Evolutionary conservation across 192 early-diverging fungal species (phyloP), one percentile per base, ranked within the genome.

Genomic region (Jimgerdemannia lactiflua): DNA sequence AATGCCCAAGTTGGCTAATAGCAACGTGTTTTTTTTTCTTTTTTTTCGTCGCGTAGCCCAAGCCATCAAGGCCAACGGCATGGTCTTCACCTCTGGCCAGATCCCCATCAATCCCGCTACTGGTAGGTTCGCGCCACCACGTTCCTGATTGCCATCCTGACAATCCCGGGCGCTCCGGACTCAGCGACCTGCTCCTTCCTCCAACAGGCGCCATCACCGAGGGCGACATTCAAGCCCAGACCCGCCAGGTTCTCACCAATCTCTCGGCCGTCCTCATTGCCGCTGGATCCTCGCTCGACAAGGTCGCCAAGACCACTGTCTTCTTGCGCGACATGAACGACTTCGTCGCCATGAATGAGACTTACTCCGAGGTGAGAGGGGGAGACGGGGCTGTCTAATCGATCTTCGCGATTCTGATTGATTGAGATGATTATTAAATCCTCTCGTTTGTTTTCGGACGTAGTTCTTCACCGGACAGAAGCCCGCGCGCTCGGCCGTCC

Each of bases 261-360:
- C 85, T 97, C 70, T 77, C 87, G 75, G 92, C 92, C 7, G 91
- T 98, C 67, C 85, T 98, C 39, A 88, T 91, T 79, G 94, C 87
- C 9, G 86, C 91, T 42, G 87, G 92, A 73, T 91, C 94, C 72
- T 89, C 89, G 63, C 87, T 98, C 44, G 86, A 91, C 67, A 89
- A 93, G 75, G 92, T 97, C 14, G 90, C 96, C 81, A 98, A 98
- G 88, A 94, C 94, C 20, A 97, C 94, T 39, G 94, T 96, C 68
- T 98, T 97, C 80, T 78, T 98, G 49, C 92, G 95, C 83, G 87
- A 88, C 78, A 93, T 93, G 87, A 92, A 92, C 83, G 94, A 96
- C 83, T 98, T 96, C 86, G 87, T 78, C n/a, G 83, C 81, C 39
- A 94, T 98, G 86, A 98, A 98, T 84, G 92, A 94, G 75, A 85